Conservation (phyloP, 1,284 basidiomycete genomes). For the Malassezia restricta region DNA sequence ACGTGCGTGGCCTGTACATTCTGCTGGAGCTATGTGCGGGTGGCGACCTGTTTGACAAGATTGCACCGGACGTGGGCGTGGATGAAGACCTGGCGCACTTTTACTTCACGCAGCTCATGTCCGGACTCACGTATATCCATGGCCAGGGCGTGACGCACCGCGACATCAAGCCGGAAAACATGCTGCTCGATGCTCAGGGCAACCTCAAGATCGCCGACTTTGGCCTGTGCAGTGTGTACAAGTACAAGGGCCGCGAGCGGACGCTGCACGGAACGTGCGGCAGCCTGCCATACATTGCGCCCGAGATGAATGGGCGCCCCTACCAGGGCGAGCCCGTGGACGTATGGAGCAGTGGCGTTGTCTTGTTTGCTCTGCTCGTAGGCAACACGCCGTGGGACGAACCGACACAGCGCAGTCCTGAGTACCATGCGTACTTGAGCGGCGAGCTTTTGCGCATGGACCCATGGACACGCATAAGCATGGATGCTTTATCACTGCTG, state of each 20-base stretch:
- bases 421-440: conserved; percentile 63
- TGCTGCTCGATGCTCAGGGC: conserved; percentile 51
- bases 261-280: conserved; percentile 56
- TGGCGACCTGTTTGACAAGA: conserved; percentile 96
- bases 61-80: conserved; percentile 72
- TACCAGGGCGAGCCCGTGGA: conserved; percentile 88
- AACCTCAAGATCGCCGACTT: conserved; percentile 85
- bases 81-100: conserved; percentile 76
- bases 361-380: conserved; percentile 77
- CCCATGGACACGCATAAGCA: conserved; percentile 68
- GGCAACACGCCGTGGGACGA: conserved; percentile 99
- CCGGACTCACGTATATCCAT: conserved; percentile 66
- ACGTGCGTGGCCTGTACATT: conserved; percentile 62
- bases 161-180: conserved; percentile 49
- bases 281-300: conserved; percentile 86
- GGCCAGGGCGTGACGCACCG: conserved; percentile 52
- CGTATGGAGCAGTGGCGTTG: conserved; percentile 88
- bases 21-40: conserved; percentile 81
- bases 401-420: conserved; percentile 64
- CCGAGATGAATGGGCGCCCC: conserved; percentile 55
- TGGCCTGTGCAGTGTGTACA: conserved; percentile 81
- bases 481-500: conserved; percentile 50
- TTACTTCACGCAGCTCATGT: conserved; percentile 78
- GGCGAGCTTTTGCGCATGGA: conserved; percentile 60
- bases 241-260: conserved; percentile 66